These are phyloP conservation scores for Ophiostoma piceae DNA, from an alignment of 2,329 filamentous ascomycete species.

Conservation along the genomic window DNA sequence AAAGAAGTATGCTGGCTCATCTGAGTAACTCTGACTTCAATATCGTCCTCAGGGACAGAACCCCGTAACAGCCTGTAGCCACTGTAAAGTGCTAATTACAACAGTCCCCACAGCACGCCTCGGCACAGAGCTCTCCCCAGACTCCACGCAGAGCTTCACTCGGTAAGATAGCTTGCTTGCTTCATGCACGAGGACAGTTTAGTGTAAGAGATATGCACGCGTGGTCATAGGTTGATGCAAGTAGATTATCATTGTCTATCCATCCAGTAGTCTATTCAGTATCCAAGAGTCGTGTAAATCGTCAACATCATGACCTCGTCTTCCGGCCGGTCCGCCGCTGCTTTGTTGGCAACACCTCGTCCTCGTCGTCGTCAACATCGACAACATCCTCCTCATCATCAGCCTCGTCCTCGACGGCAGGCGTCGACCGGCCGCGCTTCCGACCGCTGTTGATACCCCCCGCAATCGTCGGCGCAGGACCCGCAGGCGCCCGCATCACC, in stretches of 20 bases:
- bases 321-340: conserved; percentile 24
- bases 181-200: background rate
- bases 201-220: background rate
- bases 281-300: background rate
- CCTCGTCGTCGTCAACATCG: conserved; percentile 14
- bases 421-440: conserved; percentile 30
- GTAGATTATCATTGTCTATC: background rate
- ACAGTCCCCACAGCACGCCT: background rate
- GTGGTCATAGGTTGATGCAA: background rate
- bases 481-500: conserved; percentile 12
- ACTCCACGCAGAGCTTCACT: background rate
- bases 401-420: background rate
- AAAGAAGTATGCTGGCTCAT: too few species aligned
- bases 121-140: conserved; percentile 13
- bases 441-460: conserved; percentile 24
- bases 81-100: background rate
- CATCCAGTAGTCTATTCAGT: background rate
- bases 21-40: too few species aligned
- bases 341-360: conserved; percentile 1
- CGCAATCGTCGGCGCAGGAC: conserved; percentile 12
- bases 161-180: background rate
- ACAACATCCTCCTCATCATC: conserved; percentile 18
- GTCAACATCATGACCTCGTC: background rate
- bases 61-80: background rate
- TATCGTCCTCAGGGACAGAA: too few species aligned